Evolutionary conservation across 768 basidiomycete species (phyloP).

Genomic region (Mycena haematopus): DNA sequence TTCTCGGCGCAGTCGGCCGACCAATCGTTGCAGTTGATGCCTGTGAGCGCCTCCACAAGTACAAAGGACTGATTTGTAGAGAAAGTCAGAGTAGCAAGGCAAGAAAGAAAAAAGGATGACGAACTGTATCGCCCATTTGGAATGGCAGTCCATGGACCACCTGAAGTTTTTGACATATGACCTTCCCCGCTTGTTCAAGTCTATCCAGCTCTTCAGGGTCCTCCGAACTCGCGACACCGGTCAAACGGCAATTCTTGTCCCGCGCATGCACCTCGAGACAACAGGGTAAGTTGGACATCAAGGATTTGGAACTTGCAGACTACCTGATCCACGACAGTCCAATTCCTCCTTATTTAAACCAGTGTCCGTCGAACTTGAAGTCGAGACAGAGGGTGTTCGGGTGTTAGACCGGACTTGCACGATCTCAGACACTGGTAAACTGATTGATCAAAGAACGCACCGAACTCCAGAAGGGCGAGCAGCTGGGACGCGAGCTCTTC

Average conservation of each 20-base stretch:
- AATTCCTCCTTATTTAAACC: background rate
- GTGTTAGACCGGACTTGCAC: constrained; percentile 2
- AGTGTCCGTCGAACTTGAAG: constrained; percentile 14
- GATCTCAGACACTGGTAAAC: constrained; percentile 10
- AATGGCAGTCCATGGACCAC: constrained; percentile 15
- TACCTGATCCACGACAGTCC: constrained; percentile 14
- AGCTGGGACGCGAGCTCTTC: constrained; percentile 14
- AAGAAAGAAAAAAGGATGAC: background rate
- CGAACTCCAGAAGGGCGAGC: constrained; percentile 1
- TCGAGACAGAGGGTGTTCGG: constrained; percentile 8
- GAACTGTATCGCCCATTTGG: constrained; percentile 1
- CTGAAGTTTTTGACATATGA: background rate
- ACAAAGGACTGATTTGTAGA: constrained; percentile 5
- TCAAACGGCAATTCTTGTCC: constrained; percentile 11
- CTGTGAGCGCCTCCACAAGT: constrained; percentile 9
- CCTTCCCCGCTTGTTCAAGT: background rate
- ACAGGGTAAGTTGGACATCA: constrained; percentile 4
- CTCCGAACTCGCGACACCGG: constrained; percentile 7
- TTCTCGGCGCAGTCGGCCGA: constrained; percentile 7
- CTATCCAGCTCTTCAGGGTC: too few relatives aligned
- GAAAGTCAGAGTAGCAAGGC: constrained; percentile 2
- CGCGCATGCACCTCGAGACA: constrained; percentile 10
- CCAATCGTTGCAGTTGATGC: constrained; percentile 8
- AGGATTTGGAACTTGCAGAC: constrained; percentile 7
- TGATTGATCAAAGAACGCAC: constrained; percentile 13